These are phyloP conservation scores for Solioccasus polychromus DNA, from an alignment of 768 basidiomycete species.

Conservation along the genomic window DNA sequence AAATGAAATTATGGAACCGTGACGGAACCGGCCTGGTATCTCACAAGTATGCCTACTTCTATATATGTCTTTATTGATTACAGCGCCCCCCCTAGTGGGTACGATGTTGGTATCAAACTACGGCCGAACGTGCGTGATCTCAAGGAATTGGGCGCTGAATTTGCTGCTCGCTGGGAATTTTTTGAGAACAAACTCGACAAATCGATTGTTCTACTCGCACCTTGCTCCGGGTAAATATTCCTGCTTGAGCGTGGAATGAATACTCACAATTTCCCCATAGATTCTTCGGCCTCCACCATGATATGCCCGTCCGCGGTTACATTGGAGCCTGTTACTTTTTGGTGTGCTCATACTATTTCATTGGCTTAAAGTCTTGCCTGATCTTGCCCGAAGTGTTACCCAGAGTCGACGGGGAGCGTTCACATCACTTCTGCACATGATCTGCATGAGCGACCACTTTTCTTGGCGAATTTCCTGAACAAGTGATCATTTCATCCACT, in stretches of 20 bases:
- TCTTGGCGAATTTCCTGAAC: constrained; percentile 46
- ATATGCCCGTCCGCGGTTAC: constrained; percentile 13
- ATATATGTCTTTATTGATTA: not conserved
- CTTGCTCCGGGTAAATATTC: constrained; percentile 45
- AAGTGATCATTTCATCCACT: constrained; percentile 31
- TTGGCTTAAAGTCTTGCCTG: not conserved
- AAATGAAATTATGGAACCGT: constrained; percentile 32
- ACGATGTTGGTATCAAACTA: constrained; percentile 56
- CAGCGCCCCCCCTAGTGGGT: constrained; percentile 34
- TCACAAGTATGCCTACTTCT: constrained; percentile 45
- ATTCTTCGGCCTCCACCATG: constrained; percentile 9
- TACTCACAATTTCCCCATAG: constrained; percentile 1
- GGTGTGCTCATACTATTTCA: constrained; percentile 16
- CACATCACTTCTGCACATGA: constrained; percentile 46
- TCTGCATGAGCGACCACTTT: constrained; percentile 38
- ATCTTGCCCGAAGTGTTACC: constrained; percentile 34
- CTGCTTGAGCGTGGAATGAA: not conserved
- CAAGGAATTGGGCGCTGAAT: constrained; percentile 45
- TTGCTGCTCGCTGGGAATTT: constrained; percentile 49
- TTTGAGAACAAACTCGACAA: constrained; percentile 55
- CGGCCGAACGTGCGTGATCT: constrained; percentile 51
- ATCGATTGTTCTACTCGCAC: constrained; percentile 45
- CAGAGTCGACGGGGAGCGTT: constrained; percentile 43
- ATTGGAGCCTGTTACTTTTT: constrained; percentile 26
- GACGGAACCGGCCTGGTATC: constrained; percentile 49